Evolutionary conservation across 2,329 filamentous ascomycete species (phyloP), one percentile per base, ranked within the genome.

Genomic region (Colletotrichum sidae): DNA sequence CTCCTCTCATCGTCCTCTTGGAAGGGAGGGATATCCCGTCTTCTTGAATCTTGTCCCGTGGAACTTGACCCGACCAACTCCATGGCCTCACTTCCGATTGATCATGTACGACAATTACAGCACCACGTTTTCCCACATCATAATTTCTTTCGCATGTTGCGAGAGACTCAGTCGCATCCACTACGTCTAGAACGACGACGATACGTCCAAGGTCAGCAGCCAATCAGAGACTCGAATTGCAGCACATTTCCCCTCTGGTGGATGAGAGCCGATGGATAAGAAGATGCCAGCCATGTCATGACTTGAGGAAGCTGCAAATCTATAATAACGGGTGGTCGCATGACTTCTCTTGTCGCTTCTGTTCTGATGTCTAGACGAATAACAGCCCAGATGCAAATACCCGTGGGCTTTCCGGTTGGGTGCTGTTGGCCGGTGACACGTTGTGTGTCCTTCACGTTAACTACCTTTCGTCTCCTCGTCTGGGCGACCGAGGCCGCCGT

Each of bases 341-440:
- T 61, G 59, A 51, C 39, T 2, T 7, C 13, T 10, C 17, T 52
- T 25, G 25, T 25, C 34, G 13, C 49, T 15, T 10, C 4, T 4
- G 38, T 11, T 41, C n/a, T 8, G 9, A 11, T 12, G 25, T 10
- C 12, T 3, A 51, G 12, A 37, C 62, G 62, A 65, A 65, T 65
- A 25, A 42, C 25, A 34, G 44, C n/a, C 38, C 15, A 39, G 12
- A 12, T 35, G 13, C 8, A 15, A 25, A 53, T 34, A 60, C 69
- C 54, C 69, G 69, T 70, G 69, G 59, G 6, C 58, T 37, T 11
- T 35, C 55, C 68, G 68, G 51, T 70, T 70, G 68, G 69, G 38
- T 53, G 47, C 45, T 53, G 52, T 56, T 52, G n/a, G 39, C 52
- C 34, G 49, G 15, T 4, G 10, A n/a, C 15, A 25, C n/a, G 44